phyloP scores from a whole-genome alignment of 169 alveolate genomes.

The Plasmodium gallinaceum region DNA sequence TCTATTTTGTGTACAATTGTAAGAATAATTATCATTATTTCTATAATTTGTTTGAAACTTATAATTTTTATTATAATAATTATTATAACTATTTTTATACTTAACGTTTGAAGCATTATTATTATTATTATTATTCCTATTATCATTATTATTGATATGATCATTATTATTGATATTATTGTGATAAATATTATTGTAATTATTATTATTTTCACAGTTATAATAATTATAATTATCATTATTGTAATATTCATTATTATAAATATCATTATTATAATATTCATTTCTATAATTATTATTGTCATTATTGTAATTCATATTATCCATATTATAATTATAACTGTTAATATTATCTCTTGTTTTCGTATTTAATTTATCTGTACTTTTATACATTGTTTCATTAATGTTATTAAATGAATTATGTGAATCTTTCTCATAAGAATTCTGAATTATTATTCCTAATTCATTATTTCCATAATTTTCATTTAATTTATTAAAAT shows the following conservation, averaged over 20 bases:
- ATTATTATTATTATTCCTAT: not conserved
- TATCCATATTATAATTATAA: too few relatives aligned
- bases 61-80: not conserved
- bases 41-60: too few relatives aligned
- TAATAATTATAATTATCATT: not conserved
- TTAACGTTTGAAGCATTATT: not conserved
- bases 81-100: not conserved
- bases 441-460: not conserved
- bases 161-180: not conserved
- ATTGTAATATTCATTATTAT: not conserved
- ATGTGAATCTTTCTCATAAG: too few relatives aligned
- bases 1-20: too few relatives aligned
- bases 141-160: not conserved
- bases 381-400: too few relatives aligned
- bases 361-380: too few relatives aligned
- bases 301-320: not conserved
- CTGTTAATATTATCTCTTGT: too few relatives aligned
- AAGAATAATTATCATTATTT: too few relatives aligned
- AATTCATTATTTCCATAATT: not conserved
- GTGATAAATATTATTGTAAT: not conserved
- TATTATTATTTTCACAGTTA: not conserved
- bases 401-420: too few relatives aligned
- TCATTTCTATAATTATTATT: not conserved
- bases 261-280: not conserved
- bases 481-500: not conserved